Base-by-base conservation (phyloP, 1,284 basidiomycete species). In the Laetiporus sulphureus region DNA sequence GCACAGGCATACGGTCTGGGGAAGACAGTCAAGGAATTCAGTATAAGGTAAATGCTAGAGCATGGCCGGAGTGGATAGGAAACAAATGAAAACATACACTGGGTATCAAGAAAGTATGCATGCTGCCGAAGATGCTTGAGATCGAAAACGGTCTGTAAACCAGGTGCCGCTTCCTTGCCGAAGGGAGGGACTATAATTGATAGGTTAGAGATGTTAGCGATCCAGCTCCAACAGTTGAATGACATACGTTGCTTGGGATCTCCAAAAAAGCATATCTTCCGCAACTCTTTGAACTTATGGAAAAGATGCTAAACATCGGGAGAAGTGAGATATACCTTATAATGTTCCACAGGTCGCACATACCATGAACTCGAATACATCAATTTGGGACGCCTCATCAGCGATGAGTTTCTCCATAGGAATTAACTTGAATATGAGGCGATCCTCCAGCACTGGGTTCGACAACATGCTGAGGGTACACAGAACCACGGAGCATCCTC, bases 381-480 rank as follows among this genome's bases (percentile, higher is more conserved):
- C 67, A 36, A 73, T 73, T 44, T 75, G 71, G 3, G 67, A 69
- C 1, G 73, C 71, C 45, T 73, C 71, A 53, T 74, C 73, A 32
- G 75, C 45, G 1, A 73, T 49, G 12, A 75, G 49, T 22, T 55
- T 63, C n/a, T 52, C 47, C 16, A 72, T 34, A 4, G 79, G 79
- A 18, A 75, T 60, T 18, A 50, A n/a, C 0, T 30, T 8, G 29
- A 47, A 44, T 19, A 62, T 27, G 1, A 52, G 56, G 3, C 22
- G 23, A 0, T 32, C 15, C 6, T 33, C 21, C 2, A 63, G 45
- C 12, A 29, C 34, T 1, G 50, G 32, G 45, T 66, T 74, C 1
- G 79, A 81, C 3, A 87, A 66, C 78, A 84, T 87, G 52, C 69
- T 67, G 0, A 86, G 55, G 15, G 84, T 87, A 50, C 76, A 83